A percentile compares a stretch with the other conserved stretches of the same genome.
These are phyloP conservation scores for Nicotiana benthamiana DNA, from an alignment of 257 asterid species.

Conservation along the genomic window DNA sequence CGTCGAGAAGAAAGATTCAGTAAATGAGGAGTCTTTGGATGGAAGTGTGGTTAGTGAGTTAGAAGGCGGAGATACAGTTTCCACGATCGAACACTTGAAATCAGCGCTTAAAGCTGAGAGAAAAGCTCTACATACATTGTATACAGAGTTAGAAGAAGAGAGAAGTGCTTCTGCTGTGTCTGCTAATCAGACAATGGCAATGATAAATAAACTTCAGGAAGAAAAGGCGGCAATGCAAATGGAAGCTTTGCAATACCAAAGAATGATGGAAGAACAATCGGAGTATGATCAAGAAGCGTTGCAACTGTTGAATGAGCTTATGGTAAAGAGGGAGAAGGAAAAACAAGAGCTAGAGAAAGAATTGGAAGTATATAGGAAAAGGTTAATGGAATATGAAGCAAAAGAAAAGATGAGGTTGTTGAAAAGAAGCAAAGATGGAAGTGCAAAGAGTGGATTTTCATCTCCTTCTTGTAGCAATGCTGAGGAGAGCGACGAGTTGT, in stretches of 20 bases:
- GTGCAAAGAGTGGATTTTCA: slow-evolving; percentile 56
- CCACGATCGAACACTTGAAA: slow-evolving; percentile 51
- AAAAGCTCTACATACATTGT: slow-evolving; percentile 63
- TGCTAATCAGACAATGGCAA: slow-evolving; percentile 94
- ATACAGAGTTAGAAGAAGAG: slow-evolving; percentile 84
- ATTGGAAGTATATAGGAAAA: slow-evolving; percentile 51
- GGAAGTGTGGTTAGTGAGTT: slow-evolving; percentile 82
- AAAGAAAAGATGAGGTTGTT: slow-evolving; percentile 47
- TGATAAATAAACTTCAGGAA: slow-evolving; percentile 94
- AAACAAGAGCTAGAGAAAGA: slow-evolving; percentile 75
- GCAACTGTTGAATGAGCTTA: slow-evolving; percentile 82
- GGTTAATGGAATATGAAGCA: slow-evolving; percentile 51
- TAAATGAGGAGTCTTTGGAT: slow-evolving; percentile 69
- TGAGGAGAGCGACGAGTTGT: slow-evolving; percentile 76
- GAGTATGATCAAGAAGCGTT: slow-evolving; percentile 98
- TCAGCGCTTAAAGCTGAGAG: slow-evolving; percentile 59
- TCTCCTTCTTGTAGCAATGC: slow-evolving; percentile 72
- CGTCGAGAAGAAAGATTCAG: slow-evolving; percentile 66
- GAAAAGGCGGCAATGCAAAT: slow-evolving; percentile 97
- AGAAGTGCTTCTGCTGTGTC: slow-evolving; percentile 95
- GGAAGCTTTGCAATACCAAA: slow-evolving; percentile 97
- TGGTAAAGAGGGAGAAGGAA: slow-evolving; percentile 92
- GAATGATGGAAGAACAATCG: slow-evolving; percentile 99
- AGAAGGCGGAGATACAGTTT: slow-evolving; percentile 61
- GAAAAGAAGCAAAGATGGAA: slow-evolving; percentile 52